These are phyloP conservation scores for Apiospora arundinis DNA, from an alignment of 2,329 filamentous ascomycete species.

Conservation along the genomic window DNA sequence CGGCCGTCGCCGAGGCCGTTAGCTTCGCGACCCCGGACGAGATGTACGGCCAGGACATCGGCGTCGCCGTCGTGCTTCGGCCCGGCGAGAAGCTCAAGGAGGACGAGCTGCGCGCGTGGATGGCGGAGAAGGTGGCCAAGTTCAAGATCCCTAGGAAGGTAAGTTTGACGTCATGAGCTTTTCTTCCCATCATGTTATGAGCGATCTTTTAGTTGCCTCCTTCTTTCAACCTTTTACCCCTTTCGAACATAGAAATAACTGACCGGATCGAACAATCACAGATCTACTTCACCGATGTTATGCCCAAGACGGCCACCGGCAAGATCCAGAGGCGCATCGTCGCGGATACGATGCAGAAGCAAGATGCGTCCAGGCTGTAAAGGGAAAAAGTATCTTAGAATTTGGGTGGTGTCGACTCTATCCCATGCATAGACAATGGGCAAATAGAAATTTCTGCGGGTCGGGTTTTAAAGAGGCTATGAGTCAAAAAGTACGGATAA, in stretches of 20 bases:
- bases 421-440: background rate
- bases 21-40: conserved; percentile 85
- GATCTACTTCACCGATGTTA: conserved; percentile 82
- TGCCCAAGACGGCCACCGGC: conserved; percentile 92
- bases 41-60: conserved; percentile 83
- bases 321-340: conserved; percentile 88
- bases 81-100: conserved; percentile 60
- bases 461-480: background rate
- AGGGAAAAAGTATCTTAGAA: background rate
- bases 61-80: conserved; percentile 77
- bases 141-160: conserved; percentile 89
- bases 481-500: background rate
- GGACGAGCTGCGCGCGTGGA: conserved; percentile 71
- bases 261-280: conserved; percentile 38
- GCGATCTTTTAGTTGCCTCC: no score
- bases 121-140: conserved; percentile 74
- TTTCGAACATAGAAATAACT: background rate
- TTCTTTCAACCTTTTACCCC: no score
- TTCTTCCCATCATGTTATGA: background rate
- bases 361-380: conserved; percentile 63
- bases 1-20: conserved; percentile 77
- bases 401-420: background rate
- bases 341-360: conserved; percentile 83
- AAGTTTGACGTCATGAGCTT: conserved; percentile 33
- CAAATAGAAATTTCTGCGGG: background rate